Evolutionary conservation across 1,284 basidiomycete genomes (phyloP), one percentile per base, ranked within the genome.

Genomic region (Wallemia mellicola): DNA sequence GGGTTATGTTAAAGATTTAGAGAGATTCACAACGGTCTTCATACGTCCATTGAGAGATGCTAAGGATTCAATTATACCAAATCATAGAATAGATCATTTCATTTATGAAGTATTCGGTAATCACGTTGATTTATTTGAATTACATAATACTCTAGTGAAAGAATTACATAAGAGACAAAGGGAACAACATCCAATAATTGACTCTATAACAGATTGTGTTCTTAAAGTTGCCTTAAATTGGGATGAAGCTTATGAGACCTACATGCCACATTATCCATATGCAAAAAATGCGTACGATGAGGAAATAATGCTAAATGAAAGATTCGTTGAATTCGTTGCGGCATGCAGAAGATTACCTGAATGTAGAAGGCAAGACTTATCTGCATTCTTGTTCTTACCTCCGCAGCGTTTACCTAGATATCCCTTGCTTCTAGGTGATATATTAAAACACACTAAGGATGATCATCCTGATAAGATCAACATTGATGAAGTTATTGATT

Each of bases 61-160:
- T 57, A 77, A 83, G 24, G 81, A 83, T 9, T 79, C 86, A 1
- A 81, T 91, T 64, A 80, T 89, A 54, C 77, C 82, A 1, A 73
- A 76, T 11, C 78, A 82, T 1, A 75, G 80, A 22, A 71, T 95
- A 5, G 77, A 83, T 3, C 73, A 74, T 57, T 98, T 96, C 71
- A 78, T 95, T 61, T 73, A 76, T 54, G 85, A 92, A 55, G 86
- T 89, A n/a, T 95, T 91, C 70, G 83, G 89, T 71, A 96, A 95
- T 68, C 86, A 69, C 59, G 65, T 68, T 2, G 68, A 66, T 26
- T 63, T 83, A 62, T 73, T 74, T 5, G 83, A 89, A 62, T 76
- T 99, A 11, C 79, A 82, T 61, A 72, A 72, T 2, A 79, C 85
- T 65, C 83, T 96, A 60, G 76, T 96, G 22, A 79, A 86, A 56